Conservation (phyloP, 2,329 filamentous ascomycete species). For the Sphaerulina musiva region DNA sequence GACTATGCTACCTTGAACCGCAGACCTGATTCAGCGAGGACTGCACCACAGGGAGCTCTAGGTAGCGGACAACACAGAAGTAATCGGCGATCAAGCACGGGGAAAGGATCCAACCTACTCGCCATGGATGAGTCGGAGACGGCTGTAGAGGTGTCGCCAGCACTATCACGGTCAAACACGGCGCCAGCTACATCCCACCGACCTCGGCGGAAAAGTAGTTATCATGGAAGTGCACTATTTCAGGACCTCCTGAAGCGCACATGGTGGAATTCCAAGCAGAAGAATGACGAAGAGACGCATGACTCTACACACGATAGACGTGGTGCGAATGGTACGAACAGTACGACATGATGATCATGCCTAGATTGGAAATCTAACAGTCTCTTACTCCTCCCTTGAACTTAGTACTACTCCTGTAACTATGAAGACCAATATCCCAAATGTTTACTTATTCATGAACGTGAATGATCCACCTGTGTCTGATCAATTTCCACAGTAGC, state of each 20-base stretch:
- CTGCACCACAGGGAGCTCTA: slow-evolving; percentile 8
- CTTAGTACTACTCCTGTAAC: too few relatives aligned
- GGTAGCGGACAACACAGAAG: slow-evolving; percentile 15
- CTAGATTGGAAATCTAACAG: too few relatives aligned
- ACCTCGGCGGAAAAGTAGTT: slow-evolving; percentile 20
- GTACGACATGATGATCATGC: too few relatives aligned
- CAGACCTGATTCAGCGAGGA: slow-evolving; percentile 10
- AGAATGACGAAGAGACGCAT: slow-evolving; percentile 8
- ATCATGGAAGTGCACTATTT: slow-evolving; percentile 27
- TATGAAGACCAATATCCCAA: too few relatives aligned
- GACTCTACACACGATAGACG: too few relatives aligned
- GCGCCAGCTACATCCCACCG: slow-evolving; percentile 15
- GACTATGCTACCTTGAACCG: slow-evolving; percentile 26
- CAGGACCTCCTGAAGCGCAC: slow-evolving; percentile 26
- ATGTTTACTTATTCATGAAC: too few relatives aligned
- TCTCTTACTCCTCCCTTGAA: too few relatives aligned
- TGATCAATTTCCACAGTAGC: too few relatives aligned
- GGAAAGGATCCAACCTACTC: slow-evolving; percentile 4
- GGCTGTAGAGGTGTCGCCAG: background rate
- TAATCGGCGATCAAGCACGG: slow-evolving; percentile 20
- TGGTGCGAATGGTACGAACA: too few relatives aligned
- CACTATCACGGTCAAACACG: slow-evolving; percentile 15
- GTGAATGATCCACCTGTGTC: too few relatives aligned
- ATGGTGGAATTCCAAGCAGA: slow-evolving; percentile 27
- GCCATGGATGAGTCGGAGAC: background rate